Evolutionary conservation across 306 rosid genomes (phyloP), one percentile per base, ranked within the genome.

Genomic region (Quercus robur): DNA sequence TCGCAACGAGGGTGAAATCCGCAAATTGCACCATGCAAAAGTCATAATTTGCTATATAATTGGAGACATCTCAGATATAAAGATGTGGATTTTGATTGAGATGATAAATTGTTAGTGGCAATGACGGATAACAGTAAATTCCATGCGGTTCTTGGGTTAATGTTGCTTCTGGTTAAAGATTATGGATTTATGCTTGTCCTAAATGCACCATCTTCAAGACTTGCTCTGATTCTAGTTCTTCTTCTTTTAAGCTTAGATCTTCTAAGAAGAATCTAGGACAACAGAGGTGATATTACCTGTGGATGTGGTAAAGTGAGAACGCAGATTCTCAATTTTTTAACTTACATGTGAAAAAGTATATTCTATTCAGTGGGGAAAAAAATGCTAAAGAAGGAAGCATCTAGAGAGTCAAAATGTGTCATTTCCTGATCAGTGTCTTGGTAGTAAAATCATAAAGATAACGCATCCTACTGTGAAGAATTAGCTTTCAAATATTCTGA

Each of bases 301-400:
- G 78, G 35, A 67, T 67, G n/a, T 61, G 78, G 46, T 71, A 78
- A 19, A 74, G 84, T 63, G 59, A 69, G 83, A 72, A 56, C 5
- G 74, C 35, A 75, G n/a, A 86, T 81, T 83, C 77, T 70, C 3
- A 61, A 69, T 78, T 73, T 57, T 52, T 64, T 49, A 72, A 71
- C 59, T 63, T 14, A n/a, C 19, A 5, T 56, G 41, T 10, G 54
- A 49, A 49, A 49, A 49, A 49, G 54, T 49, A 12, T 11, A 11
- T 49, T 49, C 54, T 11, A 49, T 49, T 49, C 17, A 2, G 17
- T 49, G 54, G 17, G 15, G 5, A 12, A 46, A 13, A 49, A 49
- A n/a, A 35, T 76, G 74, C 66, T 69, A 13, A 71, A 38, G 17
- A 18, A 72, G 69, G 74, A 68, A 77, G 83, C 70, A 74, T 44